Conservation (phyloP, 2,329 filamentous ascomycete species). For the Aureobasidium subglaciale region DNA sequence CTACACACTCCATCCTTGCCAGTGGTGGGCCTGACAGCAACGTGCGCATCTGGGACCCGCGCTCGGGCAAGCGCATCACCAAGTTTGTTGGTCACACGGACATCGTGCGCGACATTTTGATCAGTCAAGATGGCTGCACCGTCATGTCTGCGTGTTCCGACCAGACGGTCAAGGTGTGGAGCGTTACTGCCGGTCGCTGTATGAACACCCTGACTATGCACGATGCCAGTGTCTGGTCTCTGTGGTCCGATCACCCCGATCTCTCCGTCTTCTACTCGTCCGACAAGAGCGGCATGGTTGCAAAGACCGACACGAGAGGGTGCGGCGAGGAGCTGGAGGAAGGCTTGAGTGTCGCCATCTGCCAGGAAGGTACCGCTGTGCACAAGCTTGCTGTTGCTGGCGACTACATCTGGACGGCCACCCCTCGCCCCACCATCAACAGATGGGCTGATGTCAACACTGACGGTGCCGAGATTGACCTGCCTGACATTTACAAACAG, state of each 20-base stretch:
- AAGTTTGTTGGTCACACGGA: slow-evolving; percentile 97
- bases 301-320: slow-evolving; percentile 84
- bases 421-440: slow-evolving; percentile 84
- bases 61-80: slow-evolving; percentile 81
- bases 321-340: slow-evolving; percentile 68
- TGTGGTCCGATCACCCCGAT: slow-evolving; percentile 80
- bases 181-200: slow-evolving; percentile 85
- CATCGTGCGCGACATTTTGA: slow-evolving; percentile 83
- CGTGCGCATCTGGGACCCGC: slow-evolving; percentile 84
- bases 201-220: slow-evolving; percentile 99
- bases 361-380: slow-evolving; percentile 83
- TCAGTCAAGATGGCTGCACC: slow-evolving; percentile 81
- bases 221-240: slow-evolving; percentile 93
- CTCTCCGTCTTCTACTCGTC: slow-evolving; percentile 90
- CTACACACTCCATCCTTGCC: slow-evolving; percentile 72
- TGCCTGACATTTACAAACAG: slow-evolving; percentile 38
- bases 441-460: slow-evolving; percentile 85
- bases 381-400: slow-evolving; percentile 57
- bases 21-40: slow-evolving; percentile 92
- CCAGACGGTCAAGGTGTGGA: slow-evolving; percentile 97
- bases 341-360: slow-evolving; percentile 81
- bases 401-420: slow-evolving; percentile 83
- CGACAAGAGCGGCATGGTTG: slow-evolving; percentile 86
- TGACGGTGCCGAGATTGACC: slow-evolving; percentile 58
- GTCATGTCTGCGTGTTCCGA: slow-evolving; percentile 93